These are phyloP conservation scores for Boletus fagicola DNA, from an alignment of 768 basidiomycete genomes.

Conservation along the genomic window DNA sequence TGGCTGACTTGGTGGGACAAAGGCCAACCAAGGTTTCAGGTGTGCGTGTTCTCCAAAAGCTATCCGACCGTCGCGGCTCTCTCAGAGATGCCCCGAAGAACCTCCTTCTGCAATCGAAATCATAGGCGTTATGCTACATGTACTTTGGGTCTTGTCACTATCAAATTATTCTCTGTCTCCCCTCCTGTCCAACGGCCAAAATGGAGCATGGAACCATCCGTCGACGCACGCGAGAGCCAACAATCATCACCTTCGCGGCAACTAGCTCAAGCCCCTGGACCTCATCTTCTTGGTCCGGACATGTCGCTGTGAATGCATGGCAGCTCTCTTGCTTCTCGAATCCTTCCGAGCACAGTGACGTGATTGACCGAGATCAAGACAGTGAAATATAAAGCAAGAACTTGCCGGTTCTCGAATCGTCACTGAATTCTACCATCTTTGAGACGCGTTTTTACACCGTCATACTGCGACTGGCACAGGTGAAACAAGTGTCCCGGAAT, in stretches of 20 bases:
- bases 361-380: too few species aligned
- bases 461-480: not conserved
- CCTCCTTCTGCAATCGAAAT: not conserved
- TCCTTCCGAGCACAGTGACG: not conserved
- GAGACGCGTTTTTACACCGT: not conserved
- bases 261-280: not conserved
- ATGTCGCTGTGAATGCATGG: not conserved
- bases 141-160: not conserved
- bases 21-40: constrained; percentile 2
- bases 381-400: not conserved
- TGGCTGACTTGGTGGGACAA: constrained; percentile 19
- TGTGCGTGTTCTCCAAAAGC: not conserved
- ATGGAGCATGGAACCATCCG: not conserved
- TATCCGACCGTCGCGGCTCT: constrained; percentile 10
- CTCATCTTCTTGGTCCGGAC: not conserved
- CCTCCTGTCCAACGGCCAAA: not conserved
- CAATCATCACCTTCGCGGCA: not conserved
- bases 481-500: not conserved
- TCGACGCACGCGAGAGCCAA: not conserved
- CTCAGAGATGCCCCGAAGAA: not conserved
- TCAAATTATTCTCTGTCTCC: not conserved
- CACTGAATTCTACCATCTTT: not conserved
- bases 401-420: not conserved
- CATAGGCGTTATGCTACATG: not conserved
- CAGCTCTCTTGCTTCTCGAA: not conserved